phyloP scores from a whole-genome alignment of 2,329 filamentous ascomycete species.

The Whalleya microplaca region DNA sequence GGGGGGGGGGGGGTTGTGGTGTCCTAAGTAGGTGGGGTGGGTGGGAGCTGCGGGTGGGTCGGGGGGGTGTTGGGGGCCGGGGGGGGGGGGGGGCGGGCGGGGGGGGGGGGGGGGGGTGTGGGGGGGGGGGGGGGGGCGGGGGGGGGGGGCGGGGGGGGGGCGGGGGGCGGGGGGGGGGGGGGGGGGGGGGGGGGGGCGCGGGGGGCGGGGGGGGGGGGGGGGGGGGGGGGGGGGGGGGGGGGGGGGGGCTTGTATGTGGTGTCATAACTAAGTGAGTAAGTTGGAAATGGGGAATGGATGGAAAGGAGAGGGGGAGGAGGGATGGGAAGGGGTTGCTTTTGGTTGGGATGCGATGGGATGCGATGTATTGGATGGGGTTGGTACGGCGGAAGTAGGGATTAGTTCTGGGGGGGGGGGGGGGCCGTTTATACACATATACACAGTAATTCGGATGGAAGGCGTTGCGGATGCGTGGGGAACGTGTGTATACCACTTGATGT shows the following conservation, averaged over 20 bases:
- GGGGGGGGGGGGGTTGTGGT: neutral
- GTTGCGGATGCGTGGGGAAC: neutral
- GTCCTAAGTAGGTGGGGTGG: neutral
- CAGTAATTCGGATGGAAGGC: neutral
- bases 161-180: neutral
- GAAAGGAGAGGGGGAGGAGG: neutral
- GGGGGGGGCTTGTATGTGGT: neutral
- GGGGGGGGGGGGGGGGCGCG: neutral
- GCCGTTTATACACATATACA: too few relatives aligned
- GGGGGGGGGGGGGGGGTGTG: neutral
- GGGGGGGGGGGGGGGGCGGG: neutral
- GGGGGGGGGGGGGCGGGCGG: neutral
- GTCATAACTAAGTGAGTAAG: neutral
- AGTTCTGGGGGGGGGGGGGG: too few relatives aligned
- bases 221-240: neutral
- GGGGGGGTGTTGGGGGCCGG: too few relatives aligned
- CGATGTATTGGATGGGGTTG: too few relatives aligned
- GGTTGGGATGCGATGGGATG: too few relatives aligned
- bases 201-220: too few relatives aligned
- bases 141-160: neutral
- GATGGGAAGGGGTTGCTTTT: neutral
- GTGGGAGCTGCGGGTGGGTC: too few relatives aligned
- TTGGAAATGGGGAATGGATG: too few relatives aligned
- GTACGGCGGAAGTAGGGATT: too few relatives aligned
- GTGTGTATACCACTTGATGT: neutral